phyloP scores from a whole-genome alignment of 495 filamentous ascomycete species.

The Lepidopterella palustris region DNA sequence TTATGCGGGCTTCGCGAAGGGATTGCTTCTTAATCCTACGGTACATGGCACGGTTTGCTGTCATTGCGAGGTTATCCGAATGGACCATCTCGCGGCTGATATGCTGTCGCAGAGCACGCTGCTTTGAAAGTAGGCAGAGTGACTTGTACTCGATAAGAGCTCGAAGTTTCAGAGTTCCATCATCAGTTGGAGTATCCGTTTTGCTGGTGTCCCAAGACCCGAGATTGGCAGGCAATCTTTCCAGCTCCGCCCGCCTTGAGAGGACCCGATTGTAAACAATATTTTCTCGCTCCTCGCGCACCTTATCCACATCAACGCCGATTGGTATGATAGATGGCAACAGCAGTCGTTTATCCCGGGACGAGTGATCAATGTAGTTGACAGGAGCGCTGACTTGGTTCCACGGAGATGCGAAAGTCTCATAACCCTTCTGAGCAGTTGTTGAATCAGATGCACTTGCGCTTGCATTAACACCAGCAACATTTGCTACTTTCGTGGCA shows the following conservation, averaged over 20 bases:
- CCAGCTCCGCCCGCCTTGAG: slow-evolving; percentile 73
- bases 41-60: slow-evolving; percentile 80
- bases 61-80: slow-evolving; percentile 91
- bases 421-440: slow-evolving; percentile 45
- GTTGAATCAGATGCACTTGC: slow-evolving; percentile 18
- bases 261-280: slow-evolving; percentile 85
- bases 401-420: slow-evolving; percentile 64
- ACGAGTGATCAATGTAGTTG: slow-evolving; percentile 69
- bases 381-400: slow-evolving; percentile 52
- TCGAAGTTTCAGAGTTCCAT: slow-evolving; percentile 80
- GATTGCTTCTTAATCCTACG: slow-evolving; percentile 95
- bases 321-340: slow-evolving; percentile 82
- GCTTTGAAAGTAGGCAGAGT: slow-evolving; percentile 73
- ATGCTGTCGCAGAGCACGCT: slow-evolving; percentile 74
- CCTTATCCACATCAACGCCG: slow-evolving; percentile 73
- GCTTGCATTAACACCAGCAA: slow-evolving; percentile 16
- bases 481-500: slow-evolving; percentile 32
- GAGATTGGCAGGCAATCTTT: slow-evolving; percentile 72
- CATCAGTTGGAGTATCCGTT: slow-evolving; percentile 59
- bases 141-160: slow-evolving; percentile 90
- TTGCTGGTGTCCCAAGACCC: slow-evolving; percentile 74
- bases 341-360: slow-evolving; percentile 62
- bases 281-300: slow-evolving; percentile 77
- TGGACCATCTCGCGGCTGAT: slow-evolving; percentile 85
- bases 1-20: slow-evolving; percentile 90